Percentiles rank a stretch among this genome's conserved stretches.
Evolutionary conservation across 2,329 filamentous ascomycete genomes (phyloP).

Genomic region (Thelonectria rubi): DNA sequence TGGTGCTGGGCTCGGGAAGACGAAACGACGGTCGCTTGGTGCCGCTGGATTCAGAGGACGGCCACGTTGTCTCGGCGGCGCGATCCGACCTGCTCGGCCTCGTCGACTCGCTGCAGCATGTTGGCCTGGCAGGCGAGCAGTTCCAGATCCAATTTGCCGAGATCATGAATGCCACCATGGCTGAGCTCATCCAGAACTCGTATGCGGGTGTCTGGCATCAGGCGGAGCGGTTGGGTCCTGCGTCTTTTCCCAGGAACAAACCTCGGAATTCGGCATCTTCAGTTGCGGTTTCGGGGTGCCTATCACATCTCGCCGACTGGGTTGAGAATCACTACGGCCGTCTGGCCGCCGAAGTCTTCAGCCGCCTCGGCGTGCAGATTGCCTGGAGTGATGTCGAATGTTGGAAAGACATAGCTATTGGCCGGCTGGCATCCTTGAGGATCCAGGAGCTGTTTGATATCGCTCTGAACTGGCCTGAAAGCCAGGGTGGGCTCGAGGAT

Average conservation of each 20-base stretch:
- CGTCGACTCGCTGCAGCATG: conserved; percentile 66
- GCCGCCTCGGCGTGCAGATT: conserved; percentile 55
- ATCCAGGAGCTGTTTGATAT: conserved; percentile 82
- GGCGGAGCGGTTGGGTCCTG: conserved; percentile 28
- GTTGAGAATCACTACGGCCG: conserved; percentile 72
- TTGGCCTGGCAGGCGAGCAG: conserved; percentile 74
- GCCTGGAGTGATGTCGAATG: conserved; percentile 68
- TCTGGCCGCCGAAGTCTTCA: conserved; percentile 69
- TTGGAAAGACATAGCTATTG: conserved; percentile 76
- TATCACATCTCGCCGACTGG: conserved; percentile 71
- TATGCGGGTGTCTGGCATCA: conserved; percentile 70
- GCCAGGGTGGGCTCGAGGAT: conserved; percentile 76
- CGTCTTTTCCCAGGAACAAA: conserved; percentile 9
- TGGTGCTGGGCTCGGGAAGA: conserved; percentile 53
- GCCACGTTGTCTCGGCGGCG: conserved; percentile 49
- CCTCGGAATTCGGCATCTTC: conserved; percentile 25
- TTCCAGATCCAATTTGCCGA: conserved; percentile 78
- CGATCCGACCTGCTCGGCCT: conserved; percentile 63
- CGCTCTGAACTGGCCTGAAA: conserved; percentile 77
- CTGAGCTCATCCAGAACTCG: conserved; percentile 66
- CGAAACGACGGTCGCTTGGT: conserved; percentile 24
- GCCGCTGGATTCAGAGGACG: conserved; percentile 33
- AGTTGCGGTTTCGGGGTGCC: conserved; percentile 60
- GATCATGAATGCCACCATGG: conserved; percentile 73
- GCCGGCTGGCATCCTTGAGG: conserved; percentile 72